Evolutionary conservation across 208 protist species (phyloP).

Genomic region (Angomonas deanei): DNA sequence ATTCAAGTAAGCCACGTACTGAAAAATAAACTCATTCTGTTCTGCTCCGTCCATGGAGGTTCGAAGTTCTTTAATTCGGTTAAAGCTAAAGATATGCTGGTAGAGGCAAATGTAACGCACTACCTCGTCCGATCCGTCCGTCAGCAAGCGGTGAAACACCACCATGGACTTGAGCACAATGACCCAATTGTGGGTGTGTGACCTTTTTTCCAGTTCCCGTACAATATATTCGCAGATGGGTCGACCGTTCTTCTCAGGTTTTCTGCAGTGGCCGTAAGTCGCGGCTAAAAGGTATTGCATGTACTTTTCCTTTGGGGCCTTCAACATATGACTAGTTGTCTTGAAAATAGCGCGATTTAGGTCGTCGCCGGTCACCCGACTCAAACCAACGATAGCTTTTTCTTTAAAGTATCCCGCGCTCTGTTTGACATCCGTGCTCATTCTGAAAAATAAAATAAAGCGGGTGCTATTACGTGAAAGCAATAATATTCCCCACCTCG

Average conservation of each 20-base stretch:
- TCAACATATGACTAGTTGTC: conserved; percentile 77
- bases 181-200: conserved; percentile 82
- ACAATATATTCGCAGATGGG: conserved; percentile 60
- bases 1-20: conserved; percentile 61
- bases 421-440: conserved; percentile 46
- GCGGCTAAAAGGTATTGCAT: conserved; percentile 62
- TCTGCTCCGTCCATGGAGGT: conserved; percentile 30
- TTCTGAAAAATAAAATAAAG: neutral
- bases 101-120: conserved; percentile 43
- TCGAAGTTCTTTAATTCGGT: conserved; percentile 51
- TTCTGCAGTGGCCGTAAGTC: conserved; percentile 47
- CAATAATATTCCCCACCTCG: neutral
- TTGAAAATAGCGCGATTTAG: conserved; percentile 72
- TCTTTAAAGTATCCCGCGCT: conserved; percentile 79
- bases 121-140: conserved; percentile 53
- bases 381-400: conserved; percentile 70
- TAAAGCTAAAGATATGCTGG: conserved; percentile 36
- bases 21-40: conserved; percentile 52
- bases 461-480: neutral
- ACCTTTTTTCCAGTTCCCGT: conserved; percentile 59
- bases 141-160: conserved; percentile 62
- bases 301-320: conserved; percentile 86
- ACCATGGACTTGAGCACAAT: conserved; percentile 80
- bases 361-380: conserved; percentile 57
- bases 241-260: conserved; percentile 15